Evolutionary conservation across 2,329 filamentous ascomycete genomes (phyloP), one percentile per base, ranked within the genome.

Genomic region (Hirsutella rhossiliensis): DNA sequence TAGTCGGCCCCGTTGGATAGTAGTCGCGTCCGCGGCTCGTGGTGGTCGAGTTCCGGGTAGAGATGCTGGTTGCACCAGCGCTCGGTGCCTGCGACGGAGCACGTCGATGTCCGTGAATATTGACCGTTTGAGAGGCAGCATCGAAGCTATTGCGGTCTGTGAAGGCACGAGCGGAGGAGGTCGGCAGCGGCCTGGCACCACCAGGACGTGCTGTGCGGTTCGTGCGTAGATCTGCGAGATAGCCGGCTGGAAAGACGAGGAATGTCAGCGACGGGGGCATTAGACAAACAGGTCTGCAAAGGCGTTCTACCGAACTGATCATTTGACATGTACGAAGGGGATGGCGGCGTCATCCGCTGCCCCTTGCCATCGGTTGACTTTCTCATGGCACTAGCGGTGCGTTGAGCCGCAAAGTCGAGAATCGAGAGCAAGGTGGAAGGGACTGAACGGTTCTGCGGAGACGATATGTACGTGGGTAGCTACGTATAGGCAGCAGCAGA

Each of bases 191-290:
- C 50, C 84, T 73, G 41, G 83, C 82, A 48, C 84, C 84, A 45
- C 78, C 82, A 9, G 84, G 84, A 45, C 84, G 75, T 31, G 74
- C 69, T 45, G 78, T 69, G 42, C 81, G 78, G 61, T 76, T 84
- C 52, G 73, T 77, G 52, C 85, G 80, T 31, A 90, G 73, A 52
- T 81, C 77, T 52, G 80, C 71, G 31, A 88, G 74, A 60, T 87
- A 89, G 47, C 71, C 70, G 51, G 80, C 84, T 87, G 63, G 48
- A 50, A 34, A 43, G 36, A 23, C 8, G 18, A 38, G 31, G 19
- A 3, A 11, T 6, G 43, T 48, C 37, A 52, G 48, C 11, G 34
- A 13, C 37, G 23, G 23, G 12, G 23, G 12, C 38, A 28, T 39
- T 6, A 6, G 18, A 9, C 13, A 9, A 7, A 5, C 5, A 19